Evolutionary conservation across 2,329 filamentous ascomycete species (phyloP), one percentile per base, ranked within the genome.

Genomic region (Teratosphaeria destructans): DNA sequence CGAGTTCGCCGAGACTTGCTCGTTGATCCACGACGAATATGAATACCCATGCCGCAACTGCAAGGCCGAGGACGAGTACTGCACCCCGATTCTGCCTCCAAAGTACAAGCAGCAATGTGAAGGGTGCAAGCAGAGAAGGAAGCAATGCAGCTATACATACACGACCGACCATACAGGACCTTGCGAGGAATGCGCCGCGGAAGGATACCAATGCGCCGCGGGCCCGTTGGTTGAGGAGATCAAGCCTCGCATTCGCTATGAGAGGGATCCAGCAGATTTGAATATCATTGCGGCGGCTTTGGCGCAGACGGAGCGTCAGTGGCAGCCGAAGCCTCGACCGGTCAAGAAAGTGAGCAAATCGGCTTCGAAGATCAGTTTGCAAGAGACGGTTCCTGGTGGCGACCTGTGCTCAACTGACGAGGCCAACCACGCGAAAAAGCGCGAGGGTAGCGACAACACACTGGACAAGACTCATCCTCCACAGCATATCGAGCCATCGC

Each of bases 21-120:
- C 71, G 0, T 65, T 77, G 3, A 56, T 74, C 12, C 63, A 72
- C 3, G 64, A 73, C 57, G 70, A 70, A 14, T 60, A 62, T 3
- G 56, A 60, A 1, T 77, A 74, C 63, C 75, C 75, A 3, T 77
- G 76, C 62, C 49, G 65, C 10, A 62, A 62, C 14, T 77, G 76
- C 58, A 58, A 53, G 5, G 67, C 67, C 2, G 65, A 70, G 43
- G 63, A 62, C 4, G 55, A 68, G 14, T 70, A 73, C 14, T 77
- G 75, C 60, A 70, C 75, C 16, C 64, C 75, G 1, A 68, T 73
- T 39, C 66, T 64, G 3, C 57, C 68, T 34, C 71, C 74, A 1
- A 58, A 55, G 26, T 65, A 64, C 34, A 75, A 77, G 56, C 68
- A 65, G 16, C 54, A 65, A 2, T 77, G 75, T 59, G 69, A 74